Base-by-base conservation (phyloP, 1,284 basidiomycete genomes). In the Chiua sp. region DNA sequence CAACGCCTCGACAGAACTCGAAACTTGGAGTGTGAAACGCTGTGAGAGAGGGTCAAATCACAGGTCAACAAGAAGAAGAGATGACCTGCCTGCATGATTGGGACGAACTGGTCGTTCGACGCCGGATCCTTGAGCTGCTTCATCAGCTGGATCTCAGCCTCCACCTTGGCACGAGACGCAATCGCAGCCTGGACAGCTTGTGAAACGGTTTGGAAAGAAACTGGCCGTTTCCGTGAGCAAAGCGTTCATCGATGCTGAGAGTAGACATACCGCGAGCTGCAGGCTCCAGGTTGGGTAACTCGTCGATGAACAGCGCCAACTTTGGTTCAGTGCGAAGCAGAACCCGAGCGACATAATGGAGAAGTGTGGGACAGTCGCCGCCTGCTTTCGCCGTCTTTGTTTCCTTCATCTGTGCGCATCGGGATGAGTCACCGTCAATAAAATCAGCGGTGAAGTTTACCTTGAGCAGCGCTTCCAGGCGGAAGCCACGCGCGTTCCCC, bases 401-500 rank as follows among this genome's bases (percentile, higher is more conserved):
- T 66, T 97, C 94, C 68, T 87, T 90, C 75, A 96, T 76, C 93
- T 95, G 63, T 46, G 55, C 32, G 30, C 35, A 23, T 35, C 37
- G 44, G 11, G 48, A 18, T 5, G 39, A 46, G 16, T 22, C 3
- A 12, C 18, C 37, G 5, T 23, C 37, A 23, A 6, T 7, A 12
- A 30, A 16, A 44, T 18, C 8, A 22, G 22, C 1, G 3, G 18
- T 2, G 30, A 4, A 20, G 13, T 8, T 59, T 55, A 93, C 93
- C 88, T 96, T 96, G 18, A 90, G 72, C 35, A 98, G 75, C 2
- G 91, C 88, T 55, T 91, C 88, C n/a, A 98, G 77, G 68, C 89
- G 88, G 75, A 98, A 97, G 1, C 94, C 96, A 15, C 78, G 79
- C 12, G 94, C 95, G 55, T 86, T 84, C 15, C 95, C 95, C 49